Percentiles rank a stretch among this genome's conserved stretches.
These are phyloP conservation scores for Lasiodiplodia theobromae DNA, from an alignment of 2,329 filamentous ascomycete species.

Conservation along the genomic window DNA sequence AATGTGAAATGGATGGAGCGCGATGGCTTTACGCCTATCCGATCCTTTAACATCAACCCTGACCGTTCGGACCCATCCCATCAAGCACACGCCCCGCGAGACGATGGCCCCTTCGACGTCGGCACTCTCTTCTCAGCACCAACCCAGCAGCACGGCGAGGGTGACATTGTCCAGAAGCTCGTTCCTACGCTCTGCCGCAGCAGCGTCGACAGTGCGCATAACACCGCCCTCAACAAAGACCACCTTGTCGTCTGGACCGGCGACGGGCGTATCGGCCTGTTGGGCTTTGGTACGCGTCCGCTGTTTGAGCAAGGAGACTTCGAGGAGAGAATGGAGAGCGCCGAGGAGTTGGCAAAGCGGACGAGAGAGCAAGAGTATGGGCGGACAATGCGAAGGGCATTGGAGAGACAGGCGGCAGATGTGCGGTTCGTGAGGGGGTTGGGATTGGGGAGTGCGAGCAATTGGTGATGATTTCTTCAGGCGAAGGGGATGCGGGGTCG, in stretches of 20 bases:
- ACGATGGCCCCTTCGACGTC: conserved; percentile 66
- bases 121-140: conserved; percentile 42
- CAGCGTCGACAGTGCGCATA: conserved; percentile 17
- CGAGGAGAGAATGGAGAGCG: conserved; percentile 44
- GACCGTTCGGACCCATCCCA: conserved; percentile 5
- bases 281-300: conserved; percentile 56
- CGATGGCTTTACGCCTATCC: conserved; percentile 69
- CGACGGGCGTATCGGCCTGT: conserved; percentile 75
- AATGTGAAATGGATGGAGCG: conserved; percentile 90
- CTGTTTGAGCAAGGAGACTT: conserved; percentile 42
- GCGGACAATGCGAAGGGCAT: conserved; percentile 74
- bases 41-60: conserved; percentile 65
- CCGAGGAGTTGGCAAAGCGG: conserved; percentile 60
- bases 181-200: conserved; percentile 60
- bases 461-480: neutral
- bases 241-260: conserved; percentile 88
- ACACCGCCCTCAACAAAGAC: conserved; percentile 53
- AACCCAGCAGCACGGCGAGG: conserved; percentile 44
- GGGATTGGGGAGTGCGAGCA: conserved; percentile 51
- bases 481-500: neutral
- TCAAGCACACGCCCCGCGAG: conserved; percentile 30
- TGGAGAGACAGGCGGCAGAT: conserved; percentile 81
- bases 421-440: conserved; percentile 75
- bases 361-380: conserved; percentile 67
- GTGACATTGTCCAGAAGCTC: conserved; percentile 82